Percentiles rank a stretch among this genome's conserved stretches.
These are phyloP conservation scores for Starmerella apicola DNA, from an alignment of 805 yeast species.

Conservation along the genomic window DNA sequence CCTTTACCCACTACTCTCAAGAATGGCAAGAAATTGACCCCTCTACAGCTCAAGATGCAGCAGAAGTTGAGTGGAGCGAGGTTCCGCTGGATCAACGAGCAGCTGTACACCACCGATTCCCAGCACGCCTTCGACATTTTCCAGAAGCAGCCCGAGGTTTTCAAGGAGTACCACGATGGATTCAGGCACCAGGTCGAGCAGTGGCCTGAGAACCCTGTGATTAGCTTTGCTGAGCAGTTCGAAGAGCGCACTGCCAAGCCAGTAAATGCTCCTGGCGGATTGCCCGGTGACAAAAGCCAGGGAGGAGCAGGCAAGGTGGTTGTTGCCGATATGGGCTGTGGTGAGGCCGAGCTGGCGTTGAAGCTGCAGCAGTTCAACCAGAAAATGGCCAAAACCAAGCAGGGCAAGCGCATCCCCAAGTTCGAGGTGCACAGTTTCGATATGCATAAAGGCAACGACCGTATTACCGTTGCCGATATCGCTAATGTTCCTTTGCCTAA, in stretches of 20 bases:
- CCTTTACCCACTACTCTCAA: too few species aligned
- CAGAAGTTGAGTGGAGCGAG: conserved; percentile 88
- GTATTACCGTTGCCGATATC: conserved; percentile 94
- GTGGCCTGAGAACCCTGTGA: conserved; percentile 99
- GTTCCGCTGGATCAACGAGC: conserved; percentile 97
- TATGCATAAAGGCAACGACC: conserved; percentile 71
- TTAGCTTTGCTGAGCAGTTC: conserved; percentile 66
- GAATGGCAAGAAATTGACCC: conserved; percentile 43
- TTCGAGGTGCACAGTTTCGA: conserved; percentile 78
- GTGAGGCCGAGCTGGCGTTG: conserved; percentile 83
- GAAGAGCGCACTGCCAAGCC: conserved; percentile 38
- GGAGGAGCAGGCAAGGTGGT: conserved; percentile 38
- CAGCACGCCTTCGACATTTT: conserved; percentile 62
- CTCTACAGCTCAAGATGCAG: conserved; percentile 90
- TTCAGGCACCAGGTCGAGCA: conserved; percentile 87
- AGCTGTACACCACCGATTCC: conserved; percentile 78
- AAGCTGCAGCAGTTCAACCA: conserved; percentile 11
- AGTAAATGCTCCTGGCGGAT: conserved; percentile 92
- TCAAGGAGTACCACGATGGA: conserved; percentile 91
- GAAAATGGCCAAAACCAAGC: conserved; percentile 1
- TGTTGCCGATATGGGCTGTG: conserved; percentile 98
- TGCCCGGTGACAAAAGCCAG: conserved; percentile 43
- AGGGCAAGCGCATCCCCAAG: conserved; percentile 29
- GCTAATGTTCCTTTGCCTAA: conserved; percentile 76
- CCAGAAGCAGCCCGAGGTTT: conserved; percentile 69